Evolutionary conservation across 805 yeast species (phyloP).

Genomic region (Saccharomyces eubayanus): DNA sequence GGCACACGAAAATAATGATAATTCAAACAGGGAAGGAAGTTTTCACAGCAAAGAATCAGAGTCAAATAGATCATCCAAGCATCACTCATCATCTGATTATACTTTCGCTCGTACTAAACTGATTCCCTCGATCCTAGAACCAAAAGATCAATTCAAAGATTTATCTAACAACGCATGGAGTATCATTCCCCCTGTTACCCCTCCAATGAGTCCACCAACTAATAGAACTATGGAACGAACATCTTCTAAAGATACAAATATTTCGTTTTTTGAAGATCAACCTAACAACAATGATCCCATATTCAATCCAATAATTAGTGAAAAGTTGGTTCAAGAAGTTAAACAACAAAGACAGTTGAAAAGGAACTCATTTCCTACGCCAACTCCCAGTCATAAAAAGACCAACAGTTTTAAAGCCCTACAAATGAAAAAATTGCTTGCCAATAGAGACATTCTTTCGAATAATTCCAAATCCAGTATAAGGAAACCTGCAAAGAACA

Average conservation of each 20-base stretch:
- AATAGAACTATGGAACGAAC: background rate
- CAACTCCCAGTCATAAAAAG: slow-evolving; percentile 23
- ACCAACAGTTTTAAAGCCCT: slow-evolving; percentile 32
- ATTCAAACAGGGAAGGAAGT: background rate
- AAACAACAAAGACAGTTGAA: slow-evolving; percentile 11
- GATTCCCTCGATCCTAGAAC: slow-evolving; percentile 24
- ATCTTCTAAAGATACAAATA: background rate
- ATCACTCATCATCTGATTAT: background rate
- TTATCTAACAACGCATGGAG: slow-evolving; percentile 9
- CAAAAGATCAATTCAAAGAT: slow-evolving; percentile 13
- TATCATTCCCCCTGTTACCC: slow-evolving; percentile 24
- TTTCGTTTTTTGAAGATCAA: background rate
- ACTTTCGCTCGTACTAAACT: slow-evolving; percentile 7
- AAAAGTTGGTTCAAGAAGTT: slow-evolving; percentile 26
- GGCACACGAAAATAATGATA: background rate
- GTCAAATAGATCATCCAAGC: background rate
- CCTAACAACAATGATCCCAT: background rate
- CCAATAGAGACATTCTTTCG: slow-evolving; percentile 26
- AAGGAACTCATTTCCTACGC: background rate
- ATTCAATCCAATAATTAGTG: slow-evolving; percentile 23
- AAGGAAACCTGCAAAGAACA: slow-evolving; percentile 3
- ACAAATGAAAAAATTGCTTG: slow-evolving; percentile 27
- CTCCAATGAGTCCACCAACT: slow-evolving; percentile 25
- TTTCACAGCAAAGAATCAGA: background rate
- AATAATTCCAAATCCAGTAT: slow-evolving; percentile 14